A percentile compares a stretch with the other conserved stretches of the same genome.
Evolutionary conservation across 345 rosid species (phyloP).

Genomic region (Murraya koenigii): DNA sequence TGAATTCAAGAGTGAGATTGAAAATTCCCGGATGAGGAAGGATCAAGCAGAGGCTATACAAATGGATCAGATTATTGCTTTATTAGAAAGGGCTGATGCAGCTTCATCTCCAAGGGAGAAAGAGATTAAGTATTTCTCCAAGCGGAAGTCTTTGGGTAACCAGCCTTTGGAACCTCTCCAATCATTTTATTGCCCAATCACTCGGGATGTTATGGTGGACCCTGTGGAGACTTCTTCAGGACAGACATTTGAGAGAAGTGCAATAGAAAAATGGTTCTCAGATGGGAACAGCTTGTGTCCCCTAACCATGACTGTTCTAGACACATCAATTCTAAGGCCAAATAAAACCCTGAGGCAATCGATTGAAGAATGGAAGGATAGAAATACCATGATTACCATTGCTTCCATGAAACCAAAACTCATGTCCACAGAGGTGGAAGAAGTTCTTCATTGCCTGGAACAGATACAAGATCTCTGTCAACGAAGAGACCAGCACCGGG

Average conservation of each 20-base stretch:
- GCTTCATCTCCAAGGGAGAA: conserved; percentile 54
- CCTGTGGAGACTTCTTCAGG: conserved; percentile 81
- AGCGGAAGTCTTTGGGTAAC: conserved; percentile 55
- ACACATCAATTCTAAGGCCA: conserved; percentile 56
- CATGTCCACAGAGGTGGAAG: conserved; percentile 39
- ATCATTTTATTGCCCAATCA: conserved; percentile 70
- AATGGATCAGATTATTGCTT: conserved; percentile 73
- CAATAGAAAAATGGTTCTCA: conserved; percentile 64
- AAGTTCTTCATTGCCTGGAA: conserved; percentile 45
- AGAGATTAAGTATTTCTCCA: conserved; percentile 51
- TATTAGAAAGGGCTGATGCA: conserved; percentile 69
- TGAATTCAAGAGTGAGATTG: conserved; percentile 65
- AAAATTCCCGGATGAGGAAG: conserved; percentile 53
- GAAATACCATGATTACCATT: conserved; percentile 65
- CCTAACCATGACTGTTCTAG: conserved; percentile 48
- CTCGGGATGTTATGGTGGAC: conserved; percentile 64
- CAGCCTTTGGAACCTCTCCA: conserved; percentile 64
- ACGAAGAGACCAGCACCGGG: conserved; percentile 53
- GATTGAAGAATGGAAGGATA: conserved; percentile 76
- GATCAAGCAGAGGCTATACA: conserved; percentile 70
- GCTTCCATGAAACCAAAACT: conserved; percentile 56
- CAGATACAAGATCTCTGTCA: conserved; percentile 55
- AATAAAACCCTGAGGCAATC: conserved; percentile 68
- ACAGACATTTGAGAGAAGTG: conserved; percentile 69
- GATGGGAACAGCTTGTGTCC: conserved; percentile 63